Percentiles rank a stretch among this genome's conserved stretches.
These are phyloP conservation scores for Plasmodium billcollinsi DNA, from an alignment of 169 alveolate species.

Conservation along the genomic window DNA sequence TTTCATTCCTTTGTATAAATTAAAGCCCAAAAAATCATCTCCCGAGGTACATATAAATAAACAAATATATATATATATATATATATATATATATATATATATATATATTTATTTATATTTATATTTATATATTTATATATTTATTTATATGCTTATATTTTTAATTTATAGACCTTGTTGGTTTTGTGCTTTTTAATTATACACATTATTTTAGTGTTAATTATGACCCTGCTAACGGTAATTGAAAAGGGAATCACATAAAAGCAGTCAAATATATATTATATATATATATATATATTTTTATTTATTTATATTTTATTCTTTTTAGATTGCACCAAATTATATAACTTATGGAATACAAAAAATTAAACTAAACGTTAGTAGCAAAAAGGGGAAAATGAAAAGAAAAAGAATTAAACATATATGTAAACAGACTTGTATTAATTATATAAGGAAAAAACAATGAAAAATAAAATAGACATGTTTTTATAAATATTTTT, in stretches of 20 bases:
- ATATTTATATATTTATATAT: too few relatives aligned
- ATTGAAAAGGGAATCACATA: constrained; percentile 60
- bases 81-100: background rate
- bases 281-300: background rate
- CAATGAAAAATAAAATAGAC: background rate
- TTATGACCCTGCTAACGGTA: constrained; percentile 84
- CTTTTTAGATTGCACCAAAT: constrained; percentile 58
- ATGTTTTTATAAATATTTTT: background rate
- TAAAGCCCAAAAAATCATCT: constrained; percentile 81
- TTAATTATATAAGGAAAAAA: background rate
- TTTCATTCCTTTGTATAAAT: constrained; percentile 75
- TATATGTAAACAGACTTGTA: background rate
- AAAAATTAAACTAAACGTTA: constrained; percentile 43
- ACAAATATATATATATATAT: background rate
- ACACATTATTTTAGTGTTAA: constrained; percentile 80
- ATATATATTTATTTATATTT: background rate
- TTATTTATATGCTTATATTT: too few relatives aligned
- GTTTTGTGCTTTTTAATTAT: constrained; percentile 79
- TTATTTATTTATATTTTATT: background rate
- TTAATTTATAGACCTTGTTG: constrained; percentile 66
- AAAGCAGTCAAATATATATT: background rate
- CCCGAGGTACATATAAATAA: constrained; percentile 83
- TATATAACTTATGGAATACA: constrained; percentile 62
- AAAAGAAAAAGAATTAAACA: background rate
- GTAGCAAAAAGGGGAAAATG: background rate